Evolutionary conservation across 192 early-diverging fungal genomes (phyloP), one percentile per base, ranked within the genome.

Genomic region (Spizellomyces punctatus): DNA sequence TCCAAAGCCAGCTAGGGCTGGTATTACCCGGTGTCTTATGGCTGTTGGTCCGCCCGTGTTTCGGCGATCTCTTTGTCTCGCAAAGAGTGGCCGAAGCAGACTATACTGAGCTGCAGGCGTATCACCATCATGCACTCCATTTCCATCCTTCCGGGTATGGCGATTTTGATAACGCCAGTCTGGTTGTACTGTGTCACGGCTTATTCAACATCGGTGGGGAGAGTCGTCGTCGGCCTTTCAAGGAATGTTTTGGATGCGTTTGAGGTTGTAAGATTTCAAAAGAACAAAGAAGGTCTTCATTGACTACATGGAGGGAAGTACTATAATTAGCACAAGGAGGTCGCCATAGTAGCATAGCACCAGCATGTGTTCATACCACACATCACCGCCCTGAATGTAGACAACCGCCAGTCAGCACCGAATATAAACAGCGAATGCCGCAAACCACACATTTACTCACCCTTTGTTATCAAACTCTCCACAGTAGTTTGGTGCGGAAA

Each of bases 401-500:
- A 22, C n/a, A 57, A 22, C 6, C 47, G 27, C 27, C 48, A 46
- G 67, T 36, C 3, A 14, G 46, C 8, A 6, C 6, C n/a, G 19
- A 10, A 42, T 0, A 9, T 8, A 8, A 58, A 14, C n/a, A 52
- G 21, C 48, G 17, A 21, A 8, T 0, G 41, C 48, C 9, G 60
- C 56, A 56, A 17, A 66, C 43, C 45, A 9, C 64, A 36, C 27
- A 36, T 36, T 36, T 36, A 5, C 64, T 46, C 66, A 76, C 75
- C 71, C 81, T 58, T 83, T 83, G 55, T 83, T 83, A 54, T 83
- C 94, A 81, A 98, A 98, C 83, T 98, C 96, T 66, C 95, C 95
- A 76, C 96, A 98, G 78, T 96, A 96, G 78, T 98, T 96, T 61
- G 96, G 95, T 8, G 96, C 96, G 16, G 92, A 93, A 68, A 98